Evolutionary conservation across 495 filamentous ascomycete species (phyloP).

Genomic region (Ramalina intermedia): DNA sequence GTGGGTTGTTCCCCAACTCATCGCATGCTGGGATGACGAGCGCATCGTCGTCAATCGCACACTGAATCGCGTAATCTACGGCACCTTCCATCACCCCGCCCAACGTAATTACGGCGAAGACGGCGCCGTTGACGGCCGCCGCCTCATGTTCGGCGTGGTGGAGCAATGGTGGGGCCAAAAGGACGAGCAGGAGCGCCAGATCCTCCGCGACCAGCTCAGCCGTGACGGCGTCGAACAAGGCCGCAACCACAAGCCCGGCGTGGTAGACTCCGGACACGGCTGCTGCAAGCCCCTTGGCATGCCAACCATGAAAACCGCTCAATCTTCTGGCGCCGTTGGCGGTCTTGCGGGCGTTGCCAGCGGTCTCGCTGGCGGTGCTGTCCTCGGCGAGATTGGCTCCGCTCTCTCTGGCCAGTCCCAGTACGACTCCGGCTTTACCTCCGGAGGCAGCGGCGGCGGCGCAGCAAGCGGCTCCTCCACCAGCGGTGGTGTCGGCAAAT

Average conservation of each 20-base stretch:
- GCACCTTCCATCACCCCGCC: conserved; percentile 79
- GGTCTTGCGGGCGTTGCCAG: conserved; percentile 17
- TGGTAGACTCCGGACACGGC: conserved; percentile 73
- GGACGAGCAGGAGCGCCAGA: conserved; percentile 40
- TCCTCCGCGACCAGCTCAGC: conserved; percentile 56
- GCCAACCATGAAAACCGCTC: conserved; percentile 24
- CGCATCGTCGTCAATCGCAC: conserved; percentile 47
- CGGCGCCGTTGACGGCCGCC: conserved; percentile 56
- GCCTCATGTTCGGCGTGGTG: conserved; percentile 62
- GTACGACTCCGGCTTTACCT: conserved; percentile 13
- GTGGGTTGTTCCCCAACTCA: conserved; percentile 75
- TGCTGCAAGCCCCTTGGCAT: conserved; percentile 59
- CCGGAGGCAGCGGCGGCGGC: conserved; percentile 3
- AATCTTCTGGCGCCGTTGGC: conserved; percentile 26
- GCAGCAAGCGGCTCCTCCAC: conserved; percentile 16
- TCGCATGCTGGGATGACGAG: conserved; percentile 74
- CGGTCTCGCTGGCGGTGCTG: conserved; percentile 24
- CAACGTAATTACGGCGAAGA: conserved; percentile 54
- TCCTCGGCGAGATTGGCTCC: conserved; percentile 30
- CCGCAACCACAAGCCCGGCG: conserved; percentile 70
- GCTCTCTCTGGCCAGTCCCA: conserved; percentile 23
- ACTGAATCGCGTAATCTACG: conserved; percentile 59
- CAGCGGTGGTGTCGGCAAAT: conserved; percentile 21
- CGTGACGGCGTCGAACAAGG: conserved; percentile 61
- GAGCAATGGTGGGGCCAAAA: conserved; percentile 66